These are phyloP conservation scores for Takashimella koratensis DNA, from an alignment of 1,284 basidiomycete species.

Conservation along the genomic window DNA sequence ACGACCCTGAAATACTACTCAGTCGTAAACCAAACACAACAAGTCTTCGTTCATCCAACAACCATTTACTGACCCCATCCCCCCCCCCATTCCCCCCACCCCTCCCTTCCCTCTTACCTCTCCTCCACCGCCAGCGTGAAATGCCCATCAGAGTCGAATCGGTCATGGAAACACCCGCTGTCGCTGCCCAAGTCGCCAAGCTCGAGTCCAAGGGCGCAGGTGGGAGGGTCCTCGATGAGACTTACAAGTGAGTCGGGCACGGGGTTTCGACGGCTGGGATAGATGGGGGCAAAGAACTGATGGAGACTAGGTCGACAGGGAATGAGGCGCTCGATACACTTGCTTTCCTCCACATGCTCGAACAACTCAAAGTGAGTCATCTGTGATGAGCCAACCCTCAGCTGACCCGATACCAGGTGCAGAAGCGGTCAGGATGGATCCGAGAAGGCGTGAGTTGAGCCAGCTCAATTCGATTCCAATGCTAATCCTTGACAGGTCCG, in stretches of 20 bases:
- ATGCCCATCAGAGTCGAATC: constrained; percentile 7
- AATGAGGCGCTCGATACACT: constrained; percentile 63
- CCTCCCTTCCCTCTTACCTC: not conserved
- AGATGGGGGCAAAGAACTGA: constrained; percentile 16
- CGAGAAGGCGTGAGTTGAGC: constrained; percentile 62
- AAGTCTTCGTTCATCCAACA: no score
- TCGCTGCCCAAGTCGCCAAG: constrained; percentile 1
- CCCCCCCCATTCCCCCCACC: not conserved
- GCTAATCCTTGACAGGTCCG: constrained; percentile 71
- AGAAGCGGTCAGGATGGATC: constrained; percentile 93
- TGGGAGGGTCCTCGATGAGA: constrained; percentile 13
- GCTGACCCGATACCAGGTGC: constrained; percentile 58
- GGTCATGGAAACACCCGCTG: not conserved
- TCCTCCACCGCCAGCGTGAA: not conserved
- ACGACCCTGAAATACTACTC: no score
- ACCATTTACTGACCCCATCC: no score
- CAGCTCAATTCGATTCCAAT: no score
- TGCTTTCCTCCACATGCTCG: constrained; percentile 83
- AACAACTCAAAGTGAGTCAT: constrained; percentile 69
- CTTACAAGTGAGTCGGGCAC: constrained; percentile 13
- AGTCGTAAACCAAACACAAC: no score
- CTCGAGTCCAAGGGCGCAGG: constrained; percentile 10
- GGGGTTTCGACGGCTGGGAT: no score
- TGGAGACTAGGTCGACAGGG: constrained; percentile 54
- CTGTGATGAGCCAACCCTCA: not conserved